Evolutionary conservation across 192 early-diverging fungal genomes (phyloP), one percentile per base, ranked within the genome.

Genomic region (Coemansia sp.): DNA sequence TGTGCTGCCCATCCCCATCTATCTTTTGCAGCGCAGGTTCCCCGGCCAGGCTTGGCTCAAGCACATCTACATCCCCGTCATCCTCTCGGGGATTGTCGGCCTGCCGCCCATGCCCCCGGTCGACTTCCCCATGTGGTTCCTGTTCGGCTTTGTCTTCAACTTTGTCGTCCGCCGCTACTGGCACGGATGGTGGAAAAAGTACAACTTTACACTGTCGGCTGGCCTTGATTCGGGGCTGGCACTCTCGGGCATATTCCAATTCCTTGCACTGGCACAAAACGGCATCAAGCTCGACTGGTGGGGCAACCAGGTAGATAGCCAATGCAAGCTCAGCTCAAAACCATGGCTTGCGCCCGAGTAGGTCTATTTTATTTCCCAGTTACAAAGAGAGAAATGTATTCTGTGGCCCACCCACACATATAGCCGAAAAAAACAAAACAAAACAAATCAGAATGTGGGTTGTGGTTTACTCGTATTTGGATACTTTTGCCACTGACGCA

Each of bases 1-100:
- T 33, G 33, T 89, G 7, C 60, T 89, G 16, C 86, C 90, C 0
- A 54, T 89, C 8, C 86, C 87, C 0, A 62, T 87, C 38, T 92
- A 78, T 49, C 60, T 85, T 10, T 47, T 86, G 7, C 67, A 82
- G 36, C 61, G 66, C 18, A 60, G 62, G 25, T 86, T 76, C 60
- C 90, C 90, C 8, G 76, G 77, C 35, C 31, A 52, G 16, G 60
- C 67, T 1, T 87, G 87, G 78, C 68, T 89, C 26, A 74, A 78
- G 41, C 54, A 85, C 37, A 55, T 90, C 28, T 83, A 85, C 62
- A 76, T 84, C 17, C 86, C 86, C 1, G 80, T 89, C 13, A 78
- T 87, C 47, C 76, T 86, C 25, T 64, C 79, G 7, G 79, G 78
- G 44, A 74, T 81, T 32, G 76, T 69, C 1, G 71, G 75, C 28